Percentiles rank a stretch among this genome's conserved stretches.
phyloP scores from a whole-genome alignment of 768 basidiomycete species.

The Strobilomyces dryophilus region DNA sequence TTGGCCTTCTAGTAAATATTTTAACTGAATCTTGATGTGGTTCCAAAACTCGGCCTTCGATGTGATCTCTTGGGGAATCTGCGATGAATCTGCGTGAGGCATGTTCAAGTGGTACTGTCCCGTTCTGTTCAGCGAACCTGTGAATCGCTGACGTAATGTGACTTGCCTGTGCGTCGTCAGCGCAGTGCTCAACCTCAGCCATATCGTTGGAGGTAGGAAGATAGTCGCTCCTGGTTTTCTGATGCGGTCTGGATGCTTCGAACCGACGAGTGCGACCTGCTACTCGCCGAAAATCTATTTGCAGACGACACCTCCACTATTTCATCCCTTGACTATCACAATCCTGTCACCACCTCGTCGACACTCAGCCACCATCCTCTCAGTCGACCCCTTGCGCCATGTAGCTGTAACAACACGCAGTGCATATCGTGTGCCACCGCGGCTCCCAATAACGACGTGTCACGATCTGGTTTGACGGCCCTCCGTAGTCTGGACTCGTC shows the following conservation, averaged over 20 bases:
- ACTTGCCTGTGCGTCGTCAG: neutral
- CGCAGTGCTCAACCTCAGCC: neutral
- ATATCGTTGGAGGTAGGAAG: neutral
- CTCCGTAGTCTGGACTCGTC: neutral
- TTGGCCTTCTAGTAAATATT: constrained; percentile 58
- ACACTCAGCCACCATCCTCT: constrained; percentile 16
- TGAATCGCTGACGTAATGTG: constrained; percentile 12
- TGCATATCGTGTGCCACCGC: neutral
- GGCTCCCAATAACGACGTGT: neutral
- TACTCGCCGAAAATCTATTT: constrained; percentile 19
- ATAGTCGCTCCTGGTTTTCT: constrained; percentile 5
- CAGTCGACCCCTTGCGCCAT: constrained; percentile 7
- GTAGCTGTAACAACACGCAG: neutral
- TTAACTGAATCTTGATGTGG: constrained; percentile 65
- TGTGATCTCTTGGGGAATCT: constrained; percentile 64
- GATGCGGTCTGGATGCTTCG: constrained; percentile 27
- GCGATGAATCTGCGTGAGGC: constrained; percentile 81
- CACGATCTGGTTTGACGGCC: constrained; percentile 3
- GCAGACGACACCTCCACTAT: constrained; percentile 1
- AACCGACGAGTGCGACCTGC: constrained; percentile 20
- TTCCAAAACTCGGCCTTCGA: constrained; percentile 79
- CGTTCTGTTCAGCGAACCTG: no score
- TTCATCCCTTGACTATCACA: neutral
- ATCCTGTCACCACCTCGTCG: neutral
- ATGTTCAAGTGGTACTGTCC: constrained; percentile 40